Conservation (phyloP, 23 red algal genomes). For the Cyanidioschyzon merolae region DNA sequence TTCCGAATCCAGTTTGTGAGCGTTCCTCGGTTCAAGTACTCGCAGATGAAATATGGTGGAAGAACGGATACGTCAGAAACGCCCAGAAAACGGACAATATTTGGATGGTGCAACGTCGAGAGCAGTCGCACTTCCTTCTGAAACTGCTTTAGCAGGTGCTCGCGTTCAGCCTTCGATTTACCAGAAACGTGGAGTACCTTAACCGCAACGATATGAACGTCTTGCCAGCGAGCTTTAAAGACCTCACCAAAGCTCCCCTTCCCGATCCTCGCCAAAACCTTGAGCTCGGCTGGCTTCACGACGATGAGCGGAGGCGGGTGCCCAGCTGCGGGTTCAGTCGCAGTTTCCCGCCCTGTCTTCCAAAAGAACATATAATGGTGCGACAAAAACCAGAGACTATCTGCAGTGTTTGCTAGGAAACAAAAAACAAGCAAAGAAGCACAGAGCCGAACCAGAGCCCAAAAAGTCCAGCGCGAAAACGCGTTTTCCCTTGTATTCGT, state of each 20-base stretch:
- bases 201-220: constrained; percentile 2
- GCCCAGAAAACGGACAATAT: constrained; percentile 26
- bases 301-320: not conserved
- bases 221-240: constrained; percentile 13
- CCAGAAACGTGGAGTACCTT: constrained; percentile 1
- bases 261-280: constrained; percentile 8
- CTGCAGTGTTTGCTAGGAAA: no score
- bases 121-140: constrained; percentile 14
- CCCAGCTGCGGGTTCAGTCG: no score
- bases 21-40: constrained; percentile 21
- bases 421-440: no score
- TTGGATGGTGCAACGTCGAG: constrained; percentile 19
- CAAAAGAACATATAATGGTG: no score
- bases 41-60: constrained; percentile 19
- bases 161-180: not conserved
- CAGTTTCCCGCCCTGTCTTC: no score
- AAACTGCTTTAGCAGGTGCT: constrained; percentile 7
- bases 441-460: no score
- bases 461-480: no score
- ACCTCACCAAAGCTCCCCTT: constrained; percentile 22
- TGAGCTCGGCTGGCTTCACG: constrained; percentile 5
- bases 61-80: constrained; percentile 2
- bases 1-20: constrained; percentile 12
- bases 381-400: no score
- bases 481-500: no score